These are phyloP conservation scores for Murraya koenigii DNA, from an alignment of 345 rosid genomes.

Conservation along the genomic window DNA sequence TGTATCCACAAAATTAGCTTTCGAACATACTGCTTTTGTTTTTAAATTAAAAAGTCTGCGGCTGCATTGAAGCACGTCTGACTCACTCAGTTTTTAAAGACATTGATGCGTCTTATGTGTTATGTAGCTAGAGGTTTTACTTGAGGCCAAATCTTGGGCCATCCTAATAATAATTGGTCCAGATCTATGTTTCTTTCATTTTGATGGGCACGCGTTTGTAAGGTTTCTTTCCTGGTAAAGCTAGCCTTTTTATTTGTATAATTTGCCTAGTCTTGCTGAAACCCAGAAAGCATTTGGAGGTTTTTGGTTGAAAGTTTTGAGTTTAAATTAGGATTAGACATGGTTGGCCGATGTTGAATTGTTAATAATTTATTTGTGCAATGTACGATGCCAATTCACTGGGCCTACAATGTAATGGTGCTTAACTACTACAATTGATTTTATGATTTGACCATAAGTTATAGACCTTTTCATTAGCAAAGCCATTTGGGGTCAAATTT, in stretches of 20 bases:
- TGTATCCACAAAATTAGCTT: neutral
- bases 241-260: neutral
- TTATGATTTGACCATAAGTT: neutral
- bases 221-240: neutral
- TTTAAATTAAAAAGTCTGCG: neutral
- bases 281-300: neutral
- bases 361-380: neutral
- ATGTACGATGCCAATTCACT: neutral
- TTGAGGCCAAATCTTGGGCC: neutral
- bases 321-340: neutral
- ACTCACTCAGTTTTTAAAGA: neutral
- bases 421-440: neutral
- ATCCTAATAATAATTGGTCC: neutral
- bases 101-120: neutral
- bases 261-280: neutral
- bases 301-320: slow-evolving; percentile 3
- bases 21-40: neutral
- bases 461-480: neutral
- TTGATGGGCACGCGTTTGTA: neutral
- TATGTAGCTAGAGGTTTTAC: neutral
- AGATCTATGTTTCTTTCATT: neutral
- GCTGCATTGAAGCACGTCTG: slow-evolving; percentile 29
- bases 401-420: neutral
- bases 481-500: slow-evolving; percentile 1
- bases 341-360: neutral